Percentiles rank a stretch among this genome's conserved stretches.
These are phyloP conservation scores for Globisporangium middletonii DNA, from an alignment of 352 stramenopile genomes.

Conservation along the genomic window DNA sequence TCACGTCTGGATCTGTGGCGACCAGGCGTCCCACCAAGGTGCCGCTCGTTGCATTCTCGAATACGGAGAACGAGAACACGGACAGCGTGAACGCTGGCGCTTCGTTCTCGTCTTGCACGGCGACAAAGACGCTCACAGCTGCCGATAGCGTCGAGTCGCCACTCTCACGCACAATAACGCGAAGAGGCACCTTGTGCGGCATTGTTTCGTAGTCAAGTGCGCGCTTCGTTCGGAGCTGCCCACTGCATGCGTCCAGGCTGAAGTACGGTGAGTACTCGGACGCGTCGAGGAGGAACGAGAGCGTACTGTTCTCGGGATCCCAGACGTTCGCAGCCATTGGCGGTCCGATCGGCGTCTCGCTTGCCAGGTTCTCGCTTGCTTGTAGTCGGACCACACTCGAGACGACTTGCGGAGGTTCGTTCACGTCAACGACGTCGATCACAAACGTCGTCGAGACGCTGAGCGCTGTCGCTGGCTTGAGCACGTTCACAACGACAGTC, in stretches of 20 bases:
- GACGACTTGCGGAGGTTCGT: conserved; percentile 18
- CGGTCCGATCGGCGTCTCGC: conserved; percentile 18
- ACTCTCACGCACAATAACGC: conserved; percentile 8
- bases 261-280: conserved; percentile 43
- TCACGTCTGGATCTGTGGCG: conserved; percentile 1
- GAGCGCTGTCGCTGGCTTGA: neutral
- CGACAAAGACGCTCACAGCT: neutral
- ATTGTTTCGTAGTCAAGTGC: conserved; percentile 35
- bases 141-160: neutral
- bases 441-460: conserved; percentile 2
- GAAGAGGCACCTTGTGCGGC: conserved; percentile 1
- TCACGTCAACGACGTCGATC: conserved; percentile 15
- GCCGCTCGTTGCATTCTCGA: neutral
- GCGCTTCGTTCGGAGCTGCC: conserved; percentile 30
- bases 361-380: conserved; percentile 1
- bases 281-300: conserved; percentile 32
- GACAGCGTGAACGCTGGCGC: conserved; percentile 1
- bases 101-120: conserved; percentile 8
- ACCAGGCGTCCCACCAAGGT: neutral
- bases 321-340: conserved; percentile 25
- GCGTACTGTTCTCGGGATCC: conserved; percentile 51
- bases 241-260: conserved; percentile 36
- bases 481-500: conserved; percentile 1
- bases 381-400: conserved; percentile 2
- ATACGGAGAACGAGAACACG: conserved; percentile 2